Base-by-base conservation (phyloP, 2,329 filamentous ascomycete species). In the Fusarium globosum region DNA sequence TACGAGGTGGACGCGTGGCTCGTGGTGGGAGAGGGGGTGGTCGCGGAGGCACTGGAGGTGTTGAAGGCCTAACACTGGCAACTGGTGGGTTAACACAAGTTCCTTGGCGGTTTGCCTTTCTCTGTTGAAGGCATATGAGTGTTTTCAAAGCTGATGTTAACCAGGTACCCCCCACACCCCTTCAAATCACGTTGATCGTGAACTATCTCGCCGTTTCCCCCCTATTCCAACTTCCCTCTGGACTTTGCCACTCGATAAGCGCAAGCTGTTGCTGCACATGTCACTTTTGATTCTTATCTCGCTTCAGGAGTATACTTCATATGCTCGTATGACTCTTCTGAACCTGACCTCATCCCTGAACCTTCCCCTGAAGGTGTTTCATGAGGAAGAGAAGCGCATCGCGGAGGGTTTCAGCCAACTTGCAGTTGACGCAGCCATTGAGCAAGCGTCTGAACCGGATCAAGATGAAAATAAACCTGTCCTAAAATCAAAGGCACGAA, bases 231-330 rank as follows among this genome's bases (percentile, higher is more conserved):
- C 90, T 12, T 81, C 87, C 6, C 85, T 96, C 16, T 88, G 86
- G 74, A 85, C 86, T 15, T 82, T 94, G 4, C 83, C 88, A 0
- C 82, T 89, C 53, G 88, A 90, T 58, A 92, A 91, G 77, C 86
- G 91, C 49, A 87, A 88, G 33, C 84, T 95, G 13, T 86, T 97
- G 12, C 83, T 97, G 13, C 92, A 96, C 76, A 89, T 91, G 1
- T 84, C 94, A 45, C 84, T 97, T 2, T 84, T 97, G 6, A 85
- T 96, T 33, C 78, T 95, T 11, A 83, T 97, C 6, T 95, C 93
- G 6, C 83, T 97, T 20, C 91, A 96, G 77, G 90, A 93, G 71
- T 97, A 96, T 81, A 89, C 87, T 46, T 89, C 93, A 9, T 91
- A 94, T 77, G 93, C 93, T 7, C 89, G 94, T 18, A 86, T 93